Evolutionary conservation across 305 asterid genomes (phyloP).

Genomic region (Striga hermonthica): DNA sequence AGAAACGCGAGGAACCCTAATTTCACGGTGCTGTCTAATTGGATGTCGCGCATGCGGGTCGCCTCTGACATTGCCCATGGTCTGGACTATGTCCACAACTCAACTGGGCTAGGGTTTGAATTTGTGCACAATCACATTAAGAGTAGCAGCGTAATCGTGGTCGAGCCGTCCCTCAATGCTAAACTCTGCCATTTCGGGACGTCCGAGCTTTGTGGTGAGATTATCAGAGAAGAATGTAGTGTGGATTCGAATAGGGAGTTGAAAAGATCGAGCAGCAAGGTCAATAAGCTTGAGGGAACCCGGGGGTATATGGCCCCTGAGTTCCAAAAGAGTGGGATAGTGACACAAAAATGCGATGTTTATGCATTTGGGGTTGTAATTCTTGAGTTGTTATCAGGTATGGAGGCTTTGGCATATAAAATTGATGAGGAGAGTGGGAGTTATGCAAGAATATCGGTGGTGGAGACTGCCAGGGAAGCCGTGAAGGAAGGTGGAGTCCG

Average conservation of each 20-base stretch:
- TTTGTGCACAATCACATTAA: slow-evolving; percentile 87
- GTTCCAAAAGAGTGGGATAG: slow-evolving; percentile 55
- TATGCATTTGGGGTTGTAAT: slow-evolving; percentile 89
- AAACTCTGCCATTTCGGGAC: slow-evolving; percentile 88
- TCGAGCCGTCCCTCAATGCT: slow-evolving; percentile 48
- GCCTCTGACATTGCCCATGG: slow-evolving; percentile 84
- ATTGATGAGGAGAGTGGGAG: slow-evolving; percentile 61
- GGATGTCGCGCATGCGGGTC: slow-evolving; percentile 62
- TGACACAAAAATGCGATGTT: slow-evolving; percentile 65
- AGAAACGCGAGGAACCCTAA: slow-evolving; percentile 55
- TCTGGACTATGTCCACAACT: slow-evolving; percentile 76
- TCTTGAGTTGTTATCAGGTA: slow-evolving; percentile 71
- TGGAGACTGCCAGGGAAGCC: slow-evolving; percentile 63
- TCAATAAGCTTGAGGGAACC: slow-evolving; percentile 69
- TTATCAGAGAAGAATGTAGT: slow-evolving; percentile 24
- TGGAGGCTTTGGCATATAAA: slow-evolving; percentile 60
- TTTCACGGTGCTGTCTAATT: slow-evolving; percentile 62
- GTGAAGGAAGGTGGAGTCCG: slow-evolving; percentile 61
- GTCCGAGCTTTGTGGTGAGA: slow-evolving; percentile 91
- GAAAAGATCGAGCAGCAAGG: slow-evolving; percentile 41
- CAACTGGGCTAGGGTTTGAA: slow-evolving; percentile 66
- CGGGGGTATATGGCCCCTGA: slow-evolving; percentile 97
- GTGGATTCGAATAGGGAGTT: slow-evolving; percentile 16
- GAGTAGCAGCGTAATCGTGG: slow-evolving; percentile 59
- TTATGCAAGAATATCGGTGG: slow-evolving; percentile 61